Base-by-base conservation (phyloP, 768 basidiomycete genomes). In the Tulasnella sp. region DNA sequence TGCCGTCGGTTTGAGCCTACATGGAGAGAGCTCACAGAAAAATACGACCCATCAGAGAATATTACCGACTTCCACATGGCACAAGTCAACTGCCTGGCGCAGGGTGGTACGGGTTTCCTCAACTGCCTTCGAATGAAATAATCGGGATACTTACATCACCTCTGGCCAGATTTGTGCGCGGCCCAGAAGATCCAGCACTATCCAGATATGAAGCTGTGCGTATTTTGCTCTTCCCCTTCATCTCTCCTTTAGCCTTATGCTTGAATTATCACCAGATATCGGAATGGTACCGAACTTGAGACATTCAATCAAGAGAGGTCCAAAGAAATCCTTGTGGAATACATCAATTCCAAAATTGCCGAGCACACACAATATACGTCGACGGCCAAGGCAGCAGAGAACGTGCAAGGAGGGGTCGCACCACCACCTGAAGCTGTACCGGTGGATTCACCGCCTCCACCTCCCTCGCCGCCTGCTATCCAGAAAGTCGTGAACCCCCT, bases 1-100 rank as follows among this genome's bases (percentile, higher is more conserved):
- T 96, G 92, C 70, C 76, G 77, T 30, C 69, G 73, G 0, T 95
- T 96, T 65, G 83, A 81, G 9, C 85, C 92, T 0, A 90, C 84
- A 26, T 96, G 93, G 91, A 75, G 82, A 44, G 71, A 82, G 50
- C 74, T 95, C 5, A 71, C 69, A 0, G 66, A 68, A 26, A 71
- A 74, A 66, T 61, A 78, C 76, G 61, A 68, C 64, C 38, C 70
- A 71, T 70, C 80, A 72, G 64, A 68, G 64, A 69, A 74, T 7
- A 77, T 69, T 21, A 64, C 69, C 21, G 71, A 73, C 3, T 72
- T 94, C 7, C 77, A 78, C 47, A 75, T 94, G 55, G 91, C 85
- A 0, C 89, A 92, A 67, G 84, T 93, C 17, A 82, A 92, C 67
- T 93, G 90, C 64, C 76, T 83, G 2, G 77, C 84, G 8, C 73